Evolutionary conservation across 106 monocot species (phyloP), one percentile per base, ranked within the genome.

Genomic region (Apostasia shenzhenica): DNA sequence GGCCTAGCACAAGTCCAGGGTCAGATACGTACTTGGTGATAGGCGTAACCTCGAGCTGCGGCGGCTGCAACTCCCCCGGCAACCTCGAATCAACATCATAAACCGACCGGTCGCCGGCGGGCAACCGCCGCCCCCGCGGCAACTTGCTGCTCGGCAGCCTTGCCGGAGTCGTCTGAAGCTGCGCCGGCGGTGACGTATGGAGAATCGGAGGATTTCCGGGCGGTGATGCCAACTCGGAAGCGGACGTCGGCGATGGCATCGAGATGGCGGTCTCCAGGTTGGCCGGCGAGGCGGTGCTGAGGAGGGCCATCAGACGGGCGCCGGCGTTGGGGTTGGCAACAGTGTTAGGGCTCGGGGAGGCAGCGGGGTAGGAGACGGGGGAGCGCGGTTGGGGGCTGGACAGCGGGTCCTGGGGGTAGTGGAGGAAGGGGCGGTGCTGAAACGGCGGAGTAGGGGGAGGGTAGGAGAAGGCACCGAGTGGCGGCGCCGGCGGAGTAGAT

Each of bases 1-100:
- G 83, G 8, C 97, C 97, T 5, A 99, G 66, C 9, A 99, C 97
- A 48, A 99, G 81, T 10, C 92, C 87, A 0, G 97, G 97, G 72
- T 99, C 97, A 1, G 97, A 99, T 3, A 66, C 56, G 59, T 99
- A 99, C 78, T 99, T 99, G 2, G 97, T 99, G 65, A 99, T 99
- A 11, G 97, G 97, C 40, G 92, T 90, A 8, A 99, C 97, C 76
- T 99, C 97, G 5, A 99, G 92, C 80, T 97, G 97, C 9, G 97
- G 92, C 2, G 95, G 86, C 68, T 80, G 76, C 6, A 69, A 47
- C 72, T 87, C 86, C 67, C 86, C 92, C 2, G 82, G 71, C 54
- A 85, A 14, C 72, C 86, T 83, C 45, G 70, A 81, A 70, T 99
- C 97, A 2, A 99, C 92, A 47, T 99, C 97, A 53, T 93, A 82